Evolutionary conservation across 2,329 filamentous ascomycete genomes (phyloP).

Genomic region (Hypomyces rosellus): DNA sequence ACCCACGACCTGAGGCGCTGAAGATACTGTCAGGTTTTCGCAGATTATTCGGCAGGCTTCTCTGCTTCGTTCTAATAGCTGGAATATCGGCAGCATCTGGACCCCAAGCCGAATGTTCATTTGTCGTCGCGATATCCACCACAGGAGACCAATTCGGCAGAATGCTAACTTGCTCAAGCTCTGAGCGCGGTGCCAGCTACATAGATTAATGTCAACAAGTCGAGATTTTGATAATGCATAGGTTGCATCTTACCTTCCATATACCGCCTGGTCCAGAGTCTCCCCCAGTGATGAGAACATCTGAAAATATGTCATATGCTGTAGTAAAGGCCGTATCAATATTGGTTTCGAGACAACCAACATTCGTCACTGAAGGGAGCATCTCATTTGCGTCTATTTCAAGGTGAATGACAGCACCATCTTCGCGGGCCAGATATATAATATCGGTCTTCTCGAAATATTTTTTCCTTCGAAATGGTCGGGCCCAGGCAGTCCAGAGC

Average conservation of each 20-base stretch:
- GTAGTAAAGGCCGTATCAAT: slow-evolving; percentile 79
- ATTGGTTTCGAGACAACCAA: slow-evolving; percentile 62
- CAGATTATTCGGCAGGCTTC: slow-evolving; percentile 12
- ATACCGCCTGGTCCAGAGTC: slow-evolving; percentile 71
- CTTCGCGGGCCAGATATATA: slow-evolving; percentile 82
- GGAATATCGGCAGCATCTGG: slow-evolving; percentile 1
- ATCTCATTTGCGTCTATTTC: slow-evolving; percentile 56
- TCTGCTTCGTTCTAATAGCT: slow-evolving; percentile 8
- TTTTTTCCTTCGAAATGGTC: slow-evolving; percentile 60
- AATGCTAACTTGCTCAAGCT: slow-evolving; percentile 34
- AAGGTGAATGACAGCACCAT: slow-evolving; percentile 70
- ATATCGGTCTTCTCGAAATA: slow-evolving; percentile 64
- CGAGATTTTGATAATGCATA: background rate
- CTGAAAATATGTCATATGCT: slow-evolving; percentile 59
- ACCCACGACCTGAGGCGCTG: slow-evolving; percentile 58
- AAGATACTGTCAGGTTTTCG: slow-evolving; percentile 52
- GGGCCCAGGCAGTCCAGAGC: slow-evolving; percentile 79
- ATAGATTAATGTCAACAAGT: background rate
- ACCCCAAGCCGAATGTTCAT: slow-evolving; percentile 25
- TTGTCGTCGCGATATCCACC: slow-evolving; percentile 49
- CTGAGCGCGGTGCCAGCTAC: slow-evolving; percentile 49
- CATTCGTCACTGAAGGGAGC: slow-evolving; percentile 47
- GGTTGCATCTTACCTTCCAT: slow-evolving; percentile 50
- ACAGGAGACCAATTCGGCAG: slow-evolving; percentile 60
- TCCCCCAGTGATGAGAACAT: slow-evolving; percentile 75